Evolutionary conservation across 208 protist genomes (phyloP).

Genomic region (Perkinsela sp.): DNA sequence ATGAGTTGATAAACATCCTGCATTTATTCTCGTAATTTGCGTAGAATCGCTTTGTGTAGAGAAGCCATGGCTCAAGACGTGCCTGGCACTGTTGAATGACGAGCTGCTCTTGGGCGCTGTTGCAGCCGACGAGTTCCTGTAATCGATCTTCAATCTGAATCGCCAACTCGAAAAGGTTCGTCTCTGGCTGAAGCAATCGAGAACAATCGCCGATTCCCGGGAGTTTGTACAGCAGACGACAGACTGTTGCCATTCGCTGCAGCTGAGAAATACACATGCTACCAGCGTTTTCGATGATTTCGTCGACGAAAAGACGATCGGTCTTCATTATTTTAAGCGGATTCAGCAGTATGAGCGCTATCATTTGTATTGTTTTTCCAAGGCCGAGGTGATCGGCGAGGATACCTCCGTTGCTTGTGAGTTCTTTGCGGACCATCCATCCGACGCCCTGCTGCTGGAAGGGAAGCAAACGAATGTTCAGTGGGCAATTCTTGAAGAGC

Average conservation of each 20-base stretch:
- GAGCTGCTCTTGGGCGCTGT: background rate
- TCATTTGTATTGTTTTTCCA: constrained; percentile 69
- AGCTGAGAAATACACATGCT: background rate
- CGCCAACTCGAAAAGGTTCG: background rate
- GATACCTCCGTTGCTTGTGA: constrained; percentile 36
- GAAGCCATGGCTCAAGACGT: background rate
- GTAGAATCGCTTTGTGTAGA: background rate
- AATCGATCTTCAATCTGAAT: background rate
- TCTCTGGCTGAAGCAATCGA: background rate
- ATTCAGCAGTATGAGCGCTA: constrained; percentile 12
- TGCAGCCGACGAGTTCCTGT: background rate
- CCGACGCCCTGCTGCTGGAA: constrained; percentile 64
- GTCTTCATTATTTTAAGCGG: background rate
- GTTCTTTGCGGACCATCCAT: constrained; percentile 53
- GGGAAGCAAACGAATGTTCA: constrained; percentile 23
- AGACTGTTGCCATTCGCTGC: background rate
- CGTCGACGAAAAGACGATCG: background rate
- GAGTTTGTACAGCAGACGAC: background rate
- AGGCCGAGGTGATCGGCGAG: constrained; percentile 66
- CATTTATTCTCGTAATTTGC: background rate
- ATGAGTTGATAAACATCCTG: background rate
- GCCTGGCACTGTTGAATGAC: background rate
- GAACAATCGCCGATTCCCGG: background rate
- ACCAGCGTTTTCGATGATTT: background rate
- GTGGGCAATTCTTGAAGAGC: background rate